Percentiles rank a stretch among this genome's conserved stretches.
Evolutionary conservation across 2,329 filamentous ascomycete species (phyloP).

Genomic region (Colletotrichum costaricense): DNA sequence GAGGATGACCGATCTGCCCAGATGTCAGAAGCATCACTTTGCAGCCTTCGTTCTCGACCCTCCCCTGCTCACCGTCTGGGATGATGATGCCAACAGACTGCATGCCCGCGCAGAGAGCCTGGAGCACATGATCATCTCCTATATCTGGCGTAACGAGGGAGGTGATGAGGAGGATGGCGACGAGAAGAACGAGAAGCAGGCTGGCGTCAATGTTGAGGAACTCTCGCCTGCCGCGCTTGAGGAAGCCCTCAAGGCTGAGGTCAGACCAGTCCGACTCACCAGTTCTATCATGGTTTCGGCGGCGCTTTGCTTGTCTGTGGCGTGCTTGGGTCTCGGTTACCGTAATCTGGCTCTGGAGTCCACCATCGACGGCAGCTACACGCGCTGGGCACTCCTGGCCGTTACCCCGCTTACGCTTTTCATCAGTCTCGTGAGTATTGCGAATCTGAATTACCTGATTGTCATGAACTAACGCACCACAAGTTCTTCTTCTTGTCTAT

Average conservation of each 20-base stretch:
- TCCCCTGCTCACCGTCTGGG: slow-evolving; percentile 72
- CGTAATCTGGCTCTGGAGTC: slow-evolving; percentile 65
- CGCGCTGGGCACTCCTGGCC: slow-evolving; percentile 64
- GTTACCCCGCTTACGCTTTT: slow-evolving; percentile 67
- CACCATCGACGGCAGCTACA: slow-evolving; percentile 62
- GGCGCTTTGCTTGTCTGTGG: slow-evolving; percentile 63
- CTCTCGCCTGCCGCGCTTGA: slow-evolving; percentile 56
- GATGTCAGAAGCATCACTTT: slow-evolving; percentile 73
- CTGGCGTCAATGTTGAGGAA: slow-evolving; percentile 51
- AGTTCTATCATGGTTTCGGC: slow-evolving; percentile 64
- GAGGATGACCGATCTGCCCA: slow-evolving; percentile 65
- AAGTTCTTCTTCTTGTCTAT: slow-evolving; percentile 58
- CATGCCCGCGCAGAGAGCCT: slow-evolving; percentile 63
- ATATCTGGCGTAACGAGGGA: slow-evolving; percentile 61
- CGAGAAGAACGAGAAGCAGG: slow-evolving; percentile 54
- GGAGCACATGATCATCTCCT: slow-evolving; percentile 64
- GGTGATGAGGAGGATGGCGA: slow-evolving; percentile 51
- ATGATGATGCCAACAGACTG: slow-evolving; percentile 68
- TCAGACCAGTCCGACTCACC: slow-evolving; percentile 63
- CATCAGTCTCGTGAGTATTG: slow-evolving; percentile 59
- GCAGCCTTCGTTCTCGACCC: slow-evolving; percentile 72
- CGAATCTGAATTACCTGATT: no score
- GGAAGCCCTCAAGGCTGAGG: slow-evolving; percentile 49
- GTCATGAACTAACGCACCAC: slow-evolving; percentile 30
- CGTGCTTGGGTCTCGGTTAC: slow-evolving; percentile 68